Conservation (phyloP, 2,329 filamentous ascomycete genomes). For the Botryotinia narcissicola region DNA sequence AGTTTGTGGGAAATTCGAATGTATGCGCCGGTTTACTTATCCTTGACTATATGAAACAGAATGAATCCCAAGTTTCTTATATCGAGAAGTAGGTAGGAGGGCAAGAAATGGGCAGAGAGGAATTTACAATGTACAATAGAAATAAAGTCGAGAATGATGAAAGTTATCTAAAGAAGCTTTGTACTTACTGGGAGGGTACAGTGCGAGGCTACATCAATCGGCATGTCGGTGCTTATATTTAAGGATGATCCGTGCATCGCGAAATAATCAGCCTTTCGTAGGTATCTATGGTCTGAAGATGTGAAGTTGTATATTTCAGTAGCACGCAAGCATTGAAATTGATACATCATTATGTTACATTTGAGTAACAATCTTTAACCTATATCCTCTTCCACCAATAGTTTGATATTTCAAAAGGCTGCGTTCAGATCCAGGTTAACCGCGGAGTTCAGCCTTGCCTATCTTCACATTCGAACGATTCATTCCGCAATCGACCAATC, state of each 20-base stretch:
- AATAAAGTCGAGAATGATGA: constrained; percentile 16
- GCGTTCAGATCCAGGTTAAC: too few species aligned
- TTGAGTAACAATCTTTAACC: neutral
- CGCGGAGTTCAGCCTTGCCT: constrained; percentile 5
- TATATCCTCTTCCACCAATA: neutral
- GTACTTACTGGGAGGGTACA: constrained; percentile 7
- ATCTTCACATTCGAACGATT: neutral
- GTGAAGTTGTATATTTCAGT: neutral
- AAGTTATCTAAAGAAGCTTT: constrained; percentile 21
- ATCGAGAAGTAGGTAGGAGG: neutral
- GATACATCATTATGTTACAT: neutral
- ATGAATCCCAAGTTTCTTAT: neutral
- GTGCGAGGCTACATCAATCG: constrained; percentile 16
- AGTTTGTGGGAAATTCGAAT: neutral
- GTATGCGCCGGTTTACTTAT: constrained; percentile 10
- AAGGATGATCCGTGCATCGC: constrained; percentile 11
- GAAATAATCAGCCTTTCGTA: constrained; percentile 2
- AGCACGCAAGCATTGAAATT: neutral
- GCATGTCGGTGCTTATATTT: constrained; percentile 8
- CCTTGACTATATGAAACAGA: neutral
- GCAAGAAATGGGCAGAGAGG: neutral
- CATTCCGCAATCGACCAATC: constrained; percentile 9
- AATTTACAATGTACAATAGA: constrained; percentile 10
- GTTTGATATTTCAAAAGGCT: neutral
- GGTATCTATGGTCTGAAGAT: neutral